Evolutionary conservation across 768 basidiomycete species (phyloP).

Genomic region (Auricularia sp.): DNA sequence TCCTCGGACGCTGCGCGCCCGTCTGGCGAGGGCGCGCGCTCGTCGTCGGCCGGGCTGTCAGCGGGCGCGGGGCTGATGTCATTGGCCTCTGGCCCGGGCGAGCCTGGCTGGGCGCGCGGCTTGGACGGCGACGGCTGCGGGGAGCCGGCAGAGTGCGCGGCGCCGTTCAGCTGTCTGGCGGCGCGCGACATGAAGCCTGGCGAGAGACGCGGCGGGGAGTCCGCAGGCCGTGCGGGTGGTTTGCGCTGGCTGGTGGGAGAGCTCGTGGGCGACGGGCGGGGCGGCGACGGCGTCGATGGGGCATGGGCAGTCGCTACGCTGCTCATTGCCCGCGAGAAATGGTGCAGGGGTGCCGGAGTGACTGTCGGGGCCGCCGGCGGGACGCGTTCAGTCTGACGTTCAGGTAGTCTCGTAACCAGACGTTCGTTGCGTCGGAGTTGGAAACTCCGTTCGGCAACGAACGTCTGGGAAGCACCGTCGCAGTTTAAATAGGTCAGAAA

Average conservation of each 20-base stretch:
- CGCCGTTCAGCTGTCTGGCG: neutral
- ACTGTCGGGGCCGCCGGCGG: too few species aligned
- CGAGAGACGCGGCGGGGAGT: neutral
- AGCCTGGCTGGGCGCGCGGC: neutral
- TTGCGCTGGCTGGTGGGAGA: neutral
- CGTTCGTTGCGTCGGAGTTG: too few species aligned
- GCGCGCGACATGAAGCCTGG: neutral
- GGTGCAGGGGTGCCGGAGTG: too few species aligned
- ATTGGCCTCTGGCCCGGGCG: neutral
- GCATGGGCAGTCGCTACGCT: neutral
- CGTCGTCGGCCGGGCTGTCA: neutral
- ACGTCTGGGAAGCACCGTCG: too few species aligned
- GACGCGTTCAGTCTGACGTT: too few species aligned
- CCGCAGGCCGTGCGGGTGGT: neutral
- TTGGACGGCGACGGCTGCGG: neutral
- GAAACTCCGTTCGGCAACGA: too few species aligned
- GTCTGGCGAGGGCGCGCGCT: neutral
- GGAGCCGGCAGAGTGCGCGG: neutral
- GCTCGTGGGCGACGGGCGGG: neutral
- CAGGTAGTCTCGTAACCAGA: too few species aligned
- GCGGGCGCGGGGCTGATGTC: neutral
- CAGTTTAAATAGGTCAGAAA: too few species aligned
- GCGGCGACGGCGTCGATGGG: neutral
- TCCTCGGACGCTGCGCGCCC: neutral
- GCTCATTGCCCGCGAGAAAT: too few species aligned